These are phyloP conservation scores for Hyaloscypha variabilis DNA, from an alignment of 495 filamentous ascomycete genomes.

Conservation along the genomic window DNA sequence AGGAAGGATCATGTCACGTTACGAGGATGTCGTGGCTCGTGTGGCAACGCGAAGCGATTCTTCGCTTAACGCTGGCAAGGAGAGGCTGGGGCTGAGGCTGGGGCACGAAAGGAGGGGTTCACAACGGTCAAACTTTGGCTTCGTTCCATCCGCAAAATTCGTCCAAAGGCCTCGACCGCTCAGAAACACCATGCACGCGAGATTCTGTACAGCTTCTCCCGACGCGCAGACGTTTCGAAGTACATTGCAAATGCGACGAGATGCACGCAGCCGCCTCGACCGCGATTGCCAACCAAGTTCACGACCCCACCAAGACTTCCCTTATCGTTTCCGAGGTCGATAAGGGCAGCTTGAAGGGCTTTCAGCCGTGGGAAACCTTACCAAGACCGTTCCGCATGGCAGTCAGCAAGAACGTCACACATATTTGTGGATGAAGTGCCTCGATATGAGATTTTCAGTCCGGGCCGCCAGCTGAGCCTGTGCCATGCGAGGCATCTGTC, in stretches of 20 bases:
- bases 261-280: neutral
- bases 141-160: neutral
- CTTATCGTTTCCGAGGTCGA: slow-evolving; percentile 7
- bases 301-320: neutral
- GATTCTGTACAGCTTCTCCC: slow-evolving; percentile 16
- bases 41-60: too few relatives aligned
- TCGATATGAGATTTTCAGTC: neutral
- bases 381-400: neutral
- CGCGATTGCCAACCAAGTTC: neutral
- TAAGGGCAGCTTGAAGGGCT: neutral
- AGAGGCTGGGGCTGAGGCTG: neutral
- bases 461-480: slow-evolving; percentile 21
- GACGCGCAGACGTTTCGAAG: slow-evolving; percentile 7
- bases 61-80: too few relatives aligned
- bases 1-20: neutral
- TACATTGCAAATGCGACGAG: slow-evolving; percentile 6
- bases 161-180: neutral
- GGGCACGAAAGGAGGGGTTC: neutral
- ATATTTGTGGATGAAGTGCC: neutral
- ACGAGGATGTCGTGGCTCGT: neutral
- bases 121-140: neutral
- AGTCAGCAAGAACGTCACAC: slow-evolving; percentile 6
- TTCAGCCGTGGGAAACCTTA: neutral
- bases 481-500: slow-evolving; percentile 10
- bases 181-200: neutral